Evolutionary conservation across 2,329 filamentous ascomycete species (phyloP), one percentile per base, ranked within the genome.

Genomic region (Magnaporthiopsis rhizophila): DNA sequence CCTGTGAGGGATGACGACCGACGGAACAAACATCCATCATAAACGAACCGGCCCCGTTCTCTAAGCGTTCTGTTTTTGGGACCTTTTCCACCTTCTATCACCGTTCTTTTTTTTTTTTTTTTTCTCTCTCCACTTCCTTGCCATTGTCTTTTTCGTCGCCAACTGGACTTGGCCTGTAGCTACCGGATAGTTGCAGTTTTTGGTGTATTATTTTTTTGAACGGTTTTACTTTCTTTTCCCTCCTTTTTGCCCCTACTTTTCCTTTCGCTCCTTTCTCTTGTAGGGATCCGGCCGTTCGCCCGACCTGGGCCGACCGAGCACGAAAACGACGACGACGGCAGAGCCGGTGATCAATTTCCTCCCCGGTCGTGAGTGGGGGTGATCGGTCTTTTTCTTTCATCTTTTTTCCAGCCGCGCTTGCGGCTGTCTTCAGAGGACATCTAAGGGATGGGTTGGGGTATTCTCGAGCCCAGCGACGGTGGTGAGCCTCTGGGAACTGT

Each of bases 401-500:
- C 11, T 0, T 26, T 30, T 24, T 61, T 38, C 38, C 26, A 28
- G 34, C 26, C 59, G 11, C n/a, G n/a, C n/a, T 15, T 61, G 34
- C 34, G 18, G 34, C 59, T 38, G 18, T 26, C 45, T 38, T 18
- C 12, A 26, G 1, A 18, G 9, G 21, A 61, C 34, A n/a, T 15
- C 34, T 3, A 36, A 24, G n/a, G 26, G 59, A 61, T 61, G 59
- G 59, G 59, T 45, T 61, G 59, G 59, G 59, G 59, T 38, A 15
- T 61, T 15, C 34, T 61, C 15, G 59, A 61, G 24, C 28, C 32
- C 18, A 34, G 24, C 34, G 5, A 8, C n/a, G 59, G 59, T 11
- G 34, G 34, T 15, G 13, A 12, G 13, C 59, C 59, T 24, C 59
- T 38, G n/a, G 59, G 59, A 61, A 61, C 59, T 21, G 59, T 61